These are phyloP conservation scores for Pisolithus thermaeus DNA, from an alignment of 1,284 basidiomycete genomes.

Conservation along the genomic window DNA sequence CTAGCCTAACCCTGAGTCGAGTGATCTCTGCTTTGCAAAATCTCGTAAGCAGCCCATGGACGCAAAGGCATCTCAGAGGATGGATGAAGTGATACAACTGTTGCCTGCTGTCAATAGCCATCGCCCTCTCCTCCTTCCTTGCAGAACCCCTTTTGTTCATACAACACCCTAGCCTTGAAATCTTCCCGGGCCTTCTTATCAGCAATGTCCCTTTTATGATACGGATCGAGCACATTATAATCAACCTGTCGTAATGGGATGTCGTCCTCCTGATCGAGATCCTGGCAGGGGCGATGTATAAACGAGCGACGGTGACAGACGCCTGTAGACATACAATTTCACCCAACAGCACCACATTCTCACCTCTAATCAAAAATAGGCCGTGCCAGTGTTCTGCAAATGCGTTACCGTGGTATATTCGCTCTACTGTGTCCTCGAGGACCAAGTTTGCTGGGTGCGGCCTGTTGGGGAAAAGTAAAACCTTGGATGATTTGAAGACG, in stretches of 20 bases:
- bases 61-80: constrained; percentile 1
- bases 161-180: constrained; percentile 68
- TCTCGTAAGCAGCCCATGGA: not conserved
- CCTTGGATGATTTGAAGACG: not conserved
- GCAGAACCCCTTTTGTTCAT: constrained; percentile 76
- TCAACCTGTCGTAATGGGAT: constrained; percentile 75
- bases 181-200: constrained; percentile 68
- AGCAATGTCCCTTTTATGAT: constrained; percentile 68
- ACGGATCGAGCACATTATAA: constrained; percentile 61
- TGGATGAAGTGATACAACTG: constrained; percentile 10
- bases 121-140: constrained; percentile 91
- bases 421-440: constrained; percentile 84
- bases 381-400: constrained; percentile 86
- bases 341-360: constrained; percentile 96
- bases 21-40: constrained; percentile 11
- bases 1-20: not conserved
- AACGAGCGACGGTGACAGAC: not conserved
- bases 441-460: constrained; percentile 78
- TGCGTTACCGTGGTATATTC: constrained; percentile 75
- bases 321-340: constrained; percentile 75
- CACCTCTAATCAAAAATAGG: constrained; percentile 91
- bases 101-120: constrained; percentile 53
- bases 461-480: not conserved
- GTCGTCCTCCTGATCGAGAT: constrained; percentile 89
- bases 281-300: constrained; percentile 43